Conservation (phyloP, 805 yeast species). For the Candida namnaoensis region DNA sequence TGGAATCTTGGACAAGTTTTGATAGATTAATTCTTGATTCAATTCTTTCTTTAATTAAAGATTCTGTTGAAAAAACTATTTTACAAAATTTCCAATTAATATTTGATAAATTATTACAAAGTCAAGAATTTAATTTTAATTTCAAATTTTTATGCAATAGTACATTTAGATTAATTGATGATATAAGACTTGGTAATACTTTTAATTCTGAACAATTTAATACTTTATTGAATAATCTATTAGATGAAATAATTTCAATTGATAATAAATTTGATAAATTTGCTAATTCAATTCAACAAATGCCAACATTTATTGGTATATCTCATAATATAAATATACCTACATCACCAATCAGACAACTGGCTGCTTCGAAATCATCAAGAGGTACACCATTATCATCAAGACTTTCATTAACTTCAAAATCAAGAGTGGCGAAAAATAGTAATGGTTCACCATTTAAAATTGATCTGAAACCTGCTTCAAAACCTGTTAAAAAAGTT, state of each 20-base stretch:
- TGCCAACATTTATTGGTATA: constrained; percentile 10
- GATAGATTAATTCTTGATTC: constrained; percentile 34
- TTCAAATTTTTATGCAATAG: constrained; percentile 9
- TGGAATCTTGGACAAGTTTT: constrained; percentile 45
- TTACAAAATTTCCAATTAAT: constrained; percentile 46
- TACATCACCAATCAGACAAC: constrained; percentile 16
- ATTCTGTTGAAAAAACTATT: constrained; percentile 43
- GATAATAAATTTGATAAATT: constrained; percentile 28
- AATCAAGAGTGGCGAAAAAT: constrained; percentile 8
- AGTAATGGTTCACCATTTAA: constrained; percentile 9
- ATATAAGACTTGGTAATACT: constrained; percentile 3
- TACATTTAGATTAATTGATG: constrained; percentile 5
- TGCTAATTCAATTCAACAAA: constrained; percentile 11
- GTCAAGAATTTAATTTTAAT: constrained; percentile 17
- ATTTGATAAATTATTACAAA: constrained; percentile 36
- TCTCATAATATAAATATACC: constrained; percentile 14
- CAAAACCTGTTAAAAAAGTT: constrained; percentile 29
- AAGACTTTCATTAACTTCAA: constrained; percentile 12
- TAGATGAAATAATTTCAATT: constrained; percentile 21
- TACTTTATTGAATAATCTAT: constrained; percentile 6
- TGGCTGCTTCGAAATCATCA: constrained; percentile 8
- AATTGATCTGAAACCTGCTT: constrained; percentile 4
- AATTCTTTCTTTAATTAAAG: constrained; percentile 33
- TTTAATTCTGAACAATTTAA: constrained; percentile 8
- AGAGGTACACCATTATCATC: constrained; percentile 17